Evolutionary conservation across 306 rosid genomes (phyloP), one percentile per base, ranked within the genome.

Genomic region (Elaeagnus macrophylla): DNA sequence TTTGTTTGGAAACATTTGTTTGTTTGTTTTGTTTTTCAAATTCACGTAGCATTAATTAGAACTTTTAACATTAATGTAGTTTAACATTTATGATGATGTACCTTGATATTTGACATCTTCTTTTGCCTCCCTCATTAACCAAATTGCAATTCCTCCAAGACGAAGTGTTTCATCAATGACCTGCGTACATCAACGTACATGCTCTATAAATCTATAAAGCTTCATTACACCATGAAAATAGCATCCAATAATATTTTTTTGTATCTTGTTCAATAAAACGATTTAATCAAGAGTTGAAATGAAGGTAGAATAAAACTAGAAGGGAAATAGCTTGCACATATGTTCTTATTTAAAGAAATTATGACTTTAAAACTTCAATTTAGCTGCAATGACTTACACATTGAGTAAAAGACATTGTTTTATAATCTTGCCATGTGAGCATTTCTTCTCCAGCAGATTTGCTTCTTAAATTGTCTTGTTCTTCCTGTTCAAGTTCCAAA

Each of bases 91-190:
- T 8, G 18, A 17, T 9, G 5, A 5, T 42, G 3, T 64, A 89
- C 97, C 97, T 81, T 80, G 81, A 78, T 90, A 90, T 50, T 69
- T 73, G 15, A 90, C 77, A 20, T 90, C 84, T 76, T 90, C 79
- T 74, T 71, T 86, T 56, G 97, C 90, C 77, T 90, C 97, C 64
- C 97, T 81, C 77, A 90, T 60, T 59, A 86, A 69, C 97, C 97
- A 90, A 74, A 90, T 83, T 53, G 95, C 97, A 62, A 90, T 90
- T 6, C 95, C 97, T 6, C 94, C 97, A 17, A 90, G 74, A 66
- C 97, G 76, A 38, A 90, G 90, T 39, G 97, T 85, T 75, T 89
- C 95, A 69, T 85, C 97, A 57, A 89, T 81, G 32, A 85, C 95
- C 97, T 89, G 71, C 9, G 36, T 39, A 42, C 12, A 54, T 19